A percentile compares a stretch with the other conserved stretches of the same genome.
Conservation (phyloP, 371 early-diverging fungal species). For the Phascolomyces articulosus region DNA sequence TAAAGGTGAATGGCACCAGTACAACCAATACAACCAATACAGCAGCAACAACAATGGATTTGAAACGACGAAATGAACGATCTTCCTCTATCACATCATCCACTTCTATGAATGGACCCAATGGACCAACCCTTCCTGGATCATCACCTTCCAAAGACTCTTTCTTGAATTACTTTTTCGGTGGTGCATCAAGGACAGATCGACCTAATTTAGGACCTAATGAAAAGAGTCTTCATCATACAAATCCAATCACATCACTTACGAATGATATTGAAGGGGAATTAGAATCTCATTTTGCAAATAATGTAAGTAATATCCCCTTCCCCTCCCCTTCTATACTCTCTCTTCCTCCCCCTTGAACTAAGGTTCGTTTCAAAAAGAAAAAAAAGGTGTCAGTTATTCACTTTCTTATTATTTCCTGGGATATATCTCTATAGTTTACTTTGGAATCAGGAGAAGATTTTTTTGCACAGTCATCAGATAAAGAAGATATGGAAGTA, state of each 20-base stretch:
- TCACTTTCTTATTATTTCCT: too few relatives aligned
- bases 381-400: too few relatives aligned
- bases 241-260: background rate
- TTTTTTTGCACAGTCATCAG: constrained; percentile 32
- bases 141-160: constrained; percentile 24
- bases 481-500: constrained; percentile 82
- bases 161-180: constrained; percentile 76
- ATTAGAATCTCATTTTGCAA: constrained; percentile 11
- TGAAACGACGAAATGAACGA: constrained; percentile 7
- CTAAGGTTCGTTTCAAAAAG: too few relatives aligned
- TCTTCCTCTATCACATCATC: constrained; percentile 3
- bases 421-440: background rate
- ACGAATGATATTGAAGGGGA: constrained; percentile 7
- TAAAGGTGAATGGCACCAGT: background rate
- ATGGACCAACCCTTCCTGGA: background rate
- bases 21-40: background rate
- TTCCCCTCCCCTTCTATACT: too few relatives aligned
- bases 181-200: constrained; percentile 33
- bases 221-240: background rate
- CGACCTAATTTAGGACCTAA: constrained; percentile 12
- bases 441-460: constrained; percentile 9
- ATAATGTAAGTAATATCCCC: background rate
- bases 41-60: background rate
- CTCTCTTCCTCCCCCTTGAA: too few relatives aligned
- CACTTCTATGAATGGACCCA: background rate